These are phyloP conservation scores for Xylaria polymorpha DNA, from an alignment of 2,329 filamentous ascomycete species.

Conservation along the genomic window DNA sequence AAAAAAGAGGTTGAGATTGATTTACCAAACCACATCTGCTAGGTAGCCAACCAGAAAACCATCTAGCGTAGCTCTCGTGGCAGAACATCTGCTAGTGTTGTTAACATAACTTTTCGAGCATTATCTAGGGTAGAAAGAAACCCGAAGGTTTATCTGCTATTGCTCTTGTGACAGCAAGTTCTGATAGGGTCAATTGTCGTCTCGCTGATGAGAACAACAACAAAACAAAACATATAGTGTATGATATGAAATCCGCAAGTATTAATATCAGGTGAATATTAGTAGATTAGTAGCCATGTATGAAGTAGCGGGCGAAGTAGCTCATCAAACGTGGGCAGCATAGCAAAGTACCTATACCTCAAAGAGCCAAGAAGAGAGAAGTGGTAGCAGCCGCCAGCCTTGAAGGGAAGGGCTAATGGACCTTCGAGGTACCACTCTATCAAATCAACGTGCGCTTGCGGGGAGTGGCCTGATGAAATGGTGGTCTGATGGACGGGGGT, in stretches of 20 bases:
- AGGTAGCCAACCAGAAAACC: neutral
- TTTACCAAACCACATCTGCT: neutral
- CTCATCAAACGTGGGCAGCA: neutral
- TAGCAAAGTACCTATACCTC: conserved; percentile 32
- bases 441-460: conserved; percentile 31
- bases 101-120: neutral
- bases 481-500: conserved; percentile 35
- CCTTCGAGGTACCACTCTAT: neutral
- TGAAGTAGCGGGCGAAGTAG: neutral
- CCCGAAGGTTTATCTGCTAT: neutral
- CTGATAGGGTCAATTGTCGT: neutral
- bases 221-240: too few relatives aligned
- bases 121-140: conserved; percentile 1
- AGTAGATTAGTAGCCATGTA: too few relatives aligned
- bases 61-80: neutral
- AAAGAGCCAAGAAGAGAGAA: conserved; percentile 6
- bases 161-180: neutral
- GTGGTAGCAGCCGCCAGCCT: conserved; percentile 19
- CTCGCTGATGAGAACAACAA: neutral
- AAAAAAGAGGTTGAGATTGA: neutral
- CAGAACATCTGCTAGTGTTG: neutral
- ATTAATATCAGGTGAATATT: too few relatives aligned
- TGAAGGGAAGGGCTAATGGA: neutral
- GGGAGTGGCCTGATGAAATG: conserved; percentile 34
- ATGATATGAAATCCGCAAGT: too few relatives aligned